Evolutionary conservation across 306 rosid genomes (phyloP), one percentile per base, ranked within the genome.

Genomic region (Elaeagnus macrophylla): DNA sequence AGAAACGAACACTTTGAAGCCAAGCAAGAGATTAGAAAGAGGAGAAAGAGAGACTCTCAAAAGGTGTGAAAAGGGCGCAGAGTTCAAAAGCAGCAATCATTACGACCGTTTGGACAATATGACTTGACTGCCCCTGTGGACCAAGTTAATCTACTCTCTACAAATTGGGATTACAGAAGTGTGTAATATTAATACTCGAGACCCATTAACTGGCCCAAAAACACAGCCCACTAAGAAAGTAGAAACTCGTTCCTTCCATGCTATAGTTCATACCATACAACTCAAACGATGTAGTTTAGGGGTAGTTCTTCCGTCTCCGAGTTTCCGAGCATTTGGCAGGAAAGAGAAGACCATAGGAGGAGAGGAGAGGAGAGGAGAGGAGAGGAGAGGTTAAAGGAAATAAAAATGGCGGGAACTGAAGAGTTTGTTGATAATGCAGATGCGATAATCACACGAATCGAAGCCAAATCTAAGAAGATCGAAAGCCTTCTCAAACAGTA

Each of bases 401-500:
- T n/a, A n/a, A n/a, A n/a, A 54, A 83, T 83, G 94, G 88, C 97
- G 25, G 83, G 76, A 18, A 57, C 77, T 1, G 85, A 48, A 44
- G 85, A 73, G 10, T 80, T 69, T 62, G 84, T 84, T 35, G 85
- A 84, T 54, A 91, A 91, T 55, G 87, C 99, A 16, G 95, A 80
- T 66, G 99, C 99, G 59, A 84, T 91, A 18, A 91, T 91, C 54
- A 74, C 86, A 10, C 77, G 99, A 80, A 91, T 91, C 62, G 99
- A 87, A 80, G 93, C 84, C 60, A 87, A 91, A 72, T 76, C 99
- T 39, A 75, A 86, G 48, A 91, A 91, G 93, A 91, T 91, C 82
- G 99, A 87, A 65, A 84, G 79, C 70, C 77, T 91, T 62, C 99
- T 91, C 72, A 91, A 87, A 71, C 95, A 84, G 99, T 87, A 70